Evolutionary conservation across 495 filamentous ascomycete genomes (phyloP), one percentile per base, ranked within the genome.

Genomic region (Parathielavia hyrcaniae): DNA sequence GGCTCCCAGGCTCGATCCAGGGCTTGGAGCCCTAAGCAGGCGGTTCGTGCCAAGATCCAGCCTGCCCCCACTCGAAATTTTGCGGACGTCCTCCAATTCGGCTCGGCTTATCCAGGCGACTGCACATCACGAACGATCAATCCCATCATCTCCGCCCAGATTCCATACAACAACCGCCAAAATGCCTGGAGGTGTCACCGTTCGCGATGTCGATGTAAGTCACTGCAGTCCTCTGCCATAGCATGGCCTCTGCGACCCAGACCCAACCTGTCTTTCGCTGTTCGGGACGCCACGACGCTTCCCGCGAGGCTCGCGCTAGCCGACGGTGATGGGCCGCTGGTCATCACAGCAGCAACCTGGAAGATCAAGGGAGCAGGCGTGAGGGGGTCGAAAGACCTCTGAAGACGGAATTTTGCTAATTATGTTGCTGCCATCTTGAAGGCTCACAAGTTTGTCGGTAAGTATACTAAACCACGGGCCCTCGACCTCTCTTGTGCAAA

Each of bases 201-300:
- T 92, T 77, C 89, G 88, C 75, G 88, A 92, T 82, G 88, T 92
- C 73, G 88, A 91, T 81, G 89, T 90, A 84, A 79, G 86, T 84
- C 70, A 58, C 61, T 55, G 61, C 64, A 66, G 57, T 39, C 64
- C 59, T 61, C 43, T 64, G 62, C 62, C 66, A 57, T 62, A 19
- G 50, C 57, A 45, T 34, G 38, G 48, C 60, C 59, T 66, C 59
- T 53, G 61, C 55, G 58, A 67, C 64, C 68, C 46, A 48, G 34
- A 60, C 61, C 62, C 64, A 64, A 65, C 58, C 44, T 48, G 58
- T 68, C 66, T 61, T 61, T 63, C 57, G 65, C 63, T 62, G 63
- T 60, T 60, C 61, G 49, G 47, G 64, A 63, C 64, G 56, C 55
- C 53, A 54, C 61, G 44, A 45, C 30, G 58, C 55, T 58, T 41